Percentiles rank a stretch among this genome's conserved stretches.
Conservation (phyloP, 2,329 filamentous ascomycete genomes). For the Fusarium neocosmosporiellum region DNA sequence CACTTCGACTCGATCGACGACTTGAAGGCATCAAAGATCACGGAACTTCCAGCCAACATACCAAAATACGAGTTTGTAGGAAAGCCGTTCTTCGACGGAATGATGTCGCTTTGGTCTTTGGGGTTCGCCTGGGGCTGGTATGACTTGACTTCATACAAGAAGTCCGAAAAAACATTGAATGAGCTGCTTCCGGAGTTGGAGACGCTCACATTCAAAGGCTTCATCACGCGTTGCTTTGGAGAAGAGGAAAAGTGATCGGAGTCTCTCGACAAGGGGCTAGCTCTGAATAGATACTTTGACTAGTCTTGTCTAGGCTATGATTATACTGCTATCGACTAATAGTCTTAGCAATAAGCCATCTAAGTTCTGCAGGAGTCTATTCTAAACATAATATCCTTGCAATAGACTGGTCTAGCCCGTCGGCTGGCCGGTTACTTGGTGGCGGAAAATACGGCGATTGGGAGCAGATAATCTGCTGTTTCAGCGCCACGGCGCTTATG, state of each 20-base stretch:
- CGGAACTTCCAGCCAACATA: background rate
- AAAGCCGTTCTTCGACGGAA: background rate
- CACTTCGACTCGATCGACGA: background rate
- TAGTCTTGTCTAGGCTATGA: background rate
- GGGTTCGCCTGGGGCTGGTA: background rate
- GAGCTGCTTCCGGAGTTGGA: background rate
- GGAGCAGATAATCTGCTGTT: background rate
- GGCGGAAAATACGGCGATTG: background rate
- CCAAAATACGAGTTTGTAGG: background rate
- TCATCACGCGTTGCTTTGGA: background rate
- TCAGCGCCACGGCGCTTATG: background rate
- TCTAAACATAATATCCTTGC: background rate
- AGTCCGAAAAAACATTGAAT: background rate
- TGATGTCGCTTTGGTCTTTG: background rate
- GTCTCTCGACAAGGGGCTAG: no score
- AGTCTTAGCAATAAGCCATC: background rate
- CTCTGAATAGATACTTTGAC: background rate
- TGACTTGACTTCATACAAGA: background rate
- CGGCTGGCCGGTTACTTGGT: fast-evolving
- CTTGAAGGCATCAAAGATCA: background rate
- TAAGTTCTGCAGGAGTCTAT: background rate
- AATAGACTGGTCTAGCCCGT: background rate
- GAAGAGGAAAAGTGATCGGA: background rate
- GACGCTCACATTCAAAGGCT: background rate
- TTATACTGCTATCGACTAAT: background rate